phyloP scores from a whole-genome alignment of 768 basidiomycete species.

The Pisolithus orientalis region DNA sequence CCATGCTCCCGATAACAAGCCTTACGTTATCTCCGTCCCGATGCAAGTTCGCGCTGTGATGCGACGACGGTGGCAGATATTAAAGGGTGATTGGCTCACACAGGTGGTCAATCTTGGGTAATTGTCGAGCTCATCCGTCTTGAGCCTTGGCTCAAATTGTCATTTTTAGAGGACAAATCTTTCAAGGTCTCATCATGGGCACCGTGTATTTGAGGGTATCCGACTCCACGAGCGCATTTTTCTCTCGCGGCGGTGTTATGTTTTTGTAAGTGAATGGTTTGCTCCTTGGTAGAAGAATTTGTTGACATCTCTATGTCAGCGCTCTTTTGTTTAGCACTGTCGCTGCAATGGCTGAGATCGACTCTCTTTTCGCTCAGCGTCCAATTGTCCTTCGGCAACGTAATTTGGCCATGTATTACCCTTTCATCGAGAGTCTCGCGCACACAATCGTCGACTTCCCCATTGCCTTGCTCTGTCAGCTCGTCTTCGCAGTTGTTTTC shows the following conservation, averaged over 20 bases:
- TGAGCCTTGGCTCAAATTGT: constrained; percentile 2
- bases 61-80: constrained; percentile 38
- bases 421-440: constrained; percentile 40
- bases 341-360: constrained; percentile 48
- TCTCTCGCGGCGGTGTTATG: constrained; percentile 66
- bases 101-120: constrained; percentile 32
- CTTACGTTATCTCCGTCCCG: constrained; percentile 40
- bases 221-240: constrained; percentile 25
- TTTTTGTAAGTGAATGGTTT: constrained; percentile 50
- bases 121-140: constrained; percentile 7
- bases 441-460: constrained; percentile 42
- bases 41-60: constrained; percentile 42
- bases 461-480: constrained; percentile 23
- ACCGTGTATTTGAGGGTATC: constrained; percentile 38
- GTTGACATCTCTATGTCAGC: constrained; percentile 37
- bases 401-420: constrained; percentile 42
- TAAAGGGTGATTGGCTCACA: constrained; percentile 33
- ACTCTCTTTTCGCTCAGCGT: constrained; percentile 38
- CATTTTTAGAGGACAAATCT: constrained; percentile 29
- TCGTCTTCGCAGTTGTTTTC: constrained; percentile 6
- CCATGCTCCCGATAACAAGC: constrained; percentile 32
- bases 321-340: constrained; percentile 45
- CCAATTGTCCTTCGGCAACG: constrained; percentile 37
- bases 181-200: constrained; percentile 18
- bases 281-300: constrained; percentile 18